These are phyloP conservation scores for Fonsecaea monophora DNA, from an alignment of 2,329 filamentous ascomycete genomes.

Conservation along the genomic window DNA sequence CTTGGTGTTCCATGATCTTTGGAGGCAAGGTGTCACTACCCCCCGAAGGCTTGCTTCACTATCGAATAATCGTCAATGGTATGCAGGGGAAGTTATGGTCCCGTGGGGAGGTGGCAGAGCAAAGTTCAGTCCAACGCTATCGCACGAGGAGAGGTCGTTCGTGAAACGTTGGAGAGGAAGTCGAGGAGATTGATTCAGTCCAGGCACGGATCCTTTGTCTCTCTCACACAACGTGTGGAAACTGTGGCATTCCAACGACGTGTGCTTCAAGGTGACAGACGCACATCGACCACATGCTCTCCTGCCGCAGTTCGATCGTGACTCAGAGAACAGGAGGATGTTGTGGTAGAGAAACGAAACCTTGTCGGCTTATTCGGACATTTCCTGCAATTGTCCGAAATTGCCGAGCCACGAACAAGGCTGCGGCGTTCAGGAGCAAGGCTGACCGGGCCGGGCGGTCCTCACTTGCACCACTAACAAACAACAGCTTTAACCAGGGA, in stretches of 20 bases:
- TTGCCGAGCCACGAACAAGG: not conserved
- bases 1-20: not conserved
- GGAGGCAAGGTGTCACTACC: not conserved
- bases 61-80: too few species aligned
- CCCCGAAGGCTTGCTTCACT: too few species aligned
- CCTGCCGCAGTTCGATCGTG: not conserved
- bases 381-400: not conserved
- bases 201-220: not conserved
- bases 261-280: not conserved
- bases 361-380: constrained; percentile 9
- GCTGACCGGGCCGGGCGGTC: too few species aligned
- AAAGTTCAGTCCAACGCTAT: not conserved
- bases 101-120: too few species aligned
- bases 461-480: not conserved
- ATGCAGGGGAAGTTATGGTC: too few species aligned
- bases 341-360: not conserved
- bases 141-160: not conserved
- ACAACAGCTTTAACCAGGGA: not conserved
- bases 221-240: too few species aligned
- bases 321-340: not conserved
- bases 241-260: not conserved
- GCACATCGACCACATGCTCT: not conserved
- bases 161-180: not conserved
- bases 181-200: not conserved
- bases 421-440: not conserved